Conservation (phyloP, 225 moss, liverwort and hornwort genomes). For the Neckera pumila region DNA sequence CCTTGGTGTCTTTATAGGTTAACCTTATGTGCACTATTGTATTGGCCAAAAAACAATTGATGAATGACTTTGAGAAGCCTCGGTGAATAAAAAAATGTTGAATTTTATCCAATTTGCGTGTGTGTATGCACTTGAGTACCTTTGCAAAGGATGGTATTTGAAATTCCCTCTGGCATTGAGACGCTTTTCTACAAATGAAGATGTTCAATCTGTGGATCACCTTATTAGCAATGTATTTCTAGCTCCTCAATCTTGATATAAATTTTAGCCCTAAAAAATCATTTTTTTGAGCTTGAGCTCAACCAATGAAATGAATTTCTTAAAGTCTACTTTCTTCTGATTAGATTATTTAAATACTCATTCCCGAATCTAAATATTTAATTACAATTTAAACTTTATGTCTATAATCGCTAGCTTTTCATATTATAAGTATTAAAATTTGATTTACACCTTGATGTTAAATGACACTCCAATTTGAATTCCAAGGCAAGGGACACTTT, state of each 20-base stretch:
- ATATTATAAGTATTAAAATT: background rate
- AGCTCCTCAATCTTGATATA: background rate
- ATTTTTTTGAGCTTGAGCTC: background rate
- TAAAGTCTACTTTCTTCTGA: background rate
- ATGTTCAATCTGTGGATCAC: background rate
- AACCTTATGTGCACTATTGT: background rate
- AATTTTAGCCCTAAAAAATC: background rate
- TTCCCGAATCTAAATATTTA: background rate
- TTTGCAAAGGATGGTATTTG: background rate
- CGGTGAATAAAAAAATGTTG: background rate
- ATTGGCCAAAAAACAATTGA: background rate
- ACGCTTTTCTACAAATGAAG: background rate
- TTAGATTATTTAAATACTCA: background rate
- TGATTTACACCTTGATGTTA: background rate
- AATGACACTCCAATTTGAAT: background rate
- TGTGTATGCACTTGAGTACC: background rate
- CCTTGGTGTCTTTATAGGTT: rapidly evolving
- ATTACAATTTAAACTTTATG: background rate
- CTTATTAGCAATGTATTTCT: background rate
- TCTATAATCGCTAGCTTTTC: background rate
- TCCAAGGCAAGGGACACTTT: background rate
- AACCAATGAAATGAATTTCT: background rate
- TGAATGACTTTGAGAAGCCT: background rate
- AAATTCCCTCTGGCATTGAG: background rate
- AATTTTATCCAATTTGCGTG: background rate